phyloP scores from a whole-genome alignment of 2,329 filamentous ascomycete genomes.

The Fusarium floridanum region DNA sequence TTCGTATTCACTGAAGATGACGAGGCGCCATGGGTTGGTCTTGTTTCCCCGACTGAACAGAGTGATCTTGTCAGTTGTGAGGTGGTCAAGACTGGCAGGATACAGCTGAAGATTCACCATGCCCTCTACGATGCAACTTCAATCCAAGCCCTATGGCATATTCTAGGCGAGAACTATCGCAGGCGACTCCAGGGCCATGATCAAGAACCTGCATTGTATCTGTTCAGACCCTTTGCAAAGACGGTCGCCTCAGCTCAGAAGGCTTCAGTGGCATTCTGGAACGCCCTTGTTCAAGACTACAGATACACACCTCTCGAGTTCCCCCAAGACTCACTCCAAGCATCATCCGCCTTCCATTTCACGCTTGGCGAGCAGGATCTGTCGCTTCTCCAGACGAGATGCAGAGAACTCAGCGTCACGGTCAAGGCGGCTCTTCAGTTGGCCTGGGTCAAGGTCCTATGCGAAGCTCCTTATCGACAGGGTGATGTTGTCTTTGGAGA shows the following conservation, averaged over 20 bases:
- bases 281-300: background rate
- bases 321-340: background rate
- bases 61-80: slow-evolving; percentile 19
- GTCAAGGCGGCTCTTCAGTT: slow-evolving; percentile 17
- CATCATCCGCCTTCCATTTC: slow-evolving; percentile 21
- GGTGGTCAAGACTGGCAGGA: background rate
- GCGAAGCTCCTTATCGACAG: background rate
- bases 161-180: background rate
- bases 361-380: background rate
- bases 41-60: slow-evolving; percentile 24
- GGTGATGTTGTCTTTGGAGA: background rate
- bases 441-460: slow-evolving; percentile 15
- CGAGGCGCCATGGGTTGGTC: slow-evolving; percentile 19
- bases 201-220: background rate
- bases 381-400: slow-evolving; percentile 4
- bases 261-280: background rate
- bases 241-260: background rate
- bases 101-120: slow-evolving; percentile 20
- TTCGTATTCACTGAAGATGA: slow-evolving; percentile 28
- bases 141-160: background rate
- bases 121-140: slow-evolving; percentile 22
- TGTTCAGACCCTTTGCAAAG: slow-evolving; percentile 22
- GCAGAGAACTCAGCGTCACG: background rate
- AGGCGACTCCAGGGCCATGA: background rate
- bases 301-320: slow-evolving; percentile 5